Evolutionary conservation across 2,329 filamentous ascomycete species (phyloP), one percentile per base, ranked within the genome.

Genomic region (Polytolypa hystricis): DNA sequence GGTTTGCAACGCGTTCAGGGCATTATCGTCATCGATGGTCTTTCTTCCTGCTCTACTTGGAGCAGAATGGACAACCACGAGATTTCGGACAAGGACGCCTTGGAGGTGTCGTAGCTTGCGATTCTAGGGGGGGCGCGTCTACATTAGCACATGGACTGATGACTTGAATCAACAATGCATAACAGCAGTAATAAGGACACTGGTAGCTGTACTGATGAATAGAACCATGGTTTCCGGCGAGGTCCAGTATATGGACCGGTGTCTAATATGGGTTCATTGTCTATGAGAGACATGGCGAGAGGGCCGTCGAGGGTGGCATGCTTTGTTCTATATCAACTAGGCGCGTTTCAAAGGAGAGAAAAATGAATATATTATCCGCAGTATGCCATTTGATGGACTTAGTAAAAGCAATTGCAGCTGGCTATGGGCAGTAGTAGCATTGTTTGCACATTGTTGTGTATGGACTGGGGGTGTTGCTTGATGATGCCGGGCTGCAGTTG

Each of bases 91-190:
- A 38, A 83, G 89, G 48, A 96, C 76, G 47, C 84, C 85, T 50
- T 84, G 79, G 4, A 95, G 72, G 65, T 95, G 87, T 37, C 89
- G 79, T 36, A 96, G 70, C 57, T 81, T 86, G 56, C 86, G 83
- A 58, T 94, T 95, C 70, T 91, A 48, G n/a, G 12, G 20, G 6
- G 27, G 8, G 5, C 30, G 19, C 6, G 21, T 32, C 6, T 14
- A n/a, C n/a, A n/a, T n/a, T n/a, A n/a, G n/a, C 7, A 8, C 9
- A 30, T 4, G 8, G 7, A 6, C 15, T 37, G 4, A 23, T 33
- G 9, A 39, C 25, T 15, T 9, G 12, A 18, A 29, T 19, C 6
- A 28, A 3, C 6, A 15, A 16, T 18, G 14, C 2, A 29, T n/a
- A 33, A 11, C 6, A 12, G 10, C 5, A 26, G 21, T 21, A 33